Percentiles rank a stretch among this genome's conserved stretches.
Conservation (phyloP, 306 rosid genomes). For the Boehmeria nivea region DNA sequence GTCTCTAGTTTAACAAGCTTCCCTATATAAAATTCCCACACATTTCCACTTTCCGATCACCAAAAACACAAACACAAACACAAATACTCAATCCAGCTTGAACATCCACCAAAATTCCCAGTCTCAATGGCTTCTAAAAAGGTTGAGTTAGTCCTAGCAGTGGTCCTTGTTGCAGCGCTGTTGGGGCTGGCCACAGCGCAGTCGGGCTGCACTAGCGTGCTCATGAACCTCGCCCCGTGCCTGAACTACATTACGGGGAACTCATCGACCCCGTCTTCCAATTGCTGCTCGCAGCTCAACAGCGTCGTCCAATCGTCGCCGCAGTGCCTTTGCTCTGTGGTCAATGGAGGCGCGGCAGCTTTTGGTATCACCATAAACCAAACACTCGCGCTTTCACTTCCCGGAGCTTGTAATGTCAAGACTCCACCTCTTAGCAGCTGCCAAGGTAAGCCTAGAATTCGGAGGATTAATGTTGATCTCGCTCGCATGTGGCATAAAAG, state of each 20-base stretch:
- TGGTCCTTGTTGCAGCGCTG: constrained; percentile 27
- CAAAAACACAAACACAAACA: background rate
- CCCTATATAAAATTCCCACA: constrained; percentile 14
- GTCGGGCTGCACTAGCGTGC: constrained; percentile 42
- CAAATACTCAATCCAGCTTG: background rate
- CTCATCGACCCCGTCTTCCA: constrained; percentile 51
- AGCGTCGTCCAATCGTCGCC: constrained; percentile 61
- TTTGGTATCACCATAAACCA: constrained; percentile 51
- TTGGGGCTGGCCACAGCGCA: constrained; percentile 43
- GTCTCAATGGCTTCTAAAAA: constrained; percentile 20
- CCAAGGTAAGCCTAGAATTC: constrained; percentile 25
- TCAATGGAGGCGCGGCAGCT: constrained; percentile 48
- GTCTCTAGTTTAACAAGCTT: constrained; percentile 2
- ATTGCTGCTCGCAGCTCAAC: constrained; percentile 67
- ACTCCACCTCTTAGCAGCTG: constrained; percentile 64
- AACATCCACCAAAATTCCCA: background rate
- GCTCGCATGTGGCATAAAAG: no score
- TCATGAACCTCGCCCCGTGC: constrained; percentile 48
- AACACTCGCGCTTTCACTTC: constrained; percentile 61
- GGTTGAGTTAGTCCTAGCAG: constrained; percentile 18
- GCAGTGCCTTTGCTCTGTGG: constrained; percentile 56
- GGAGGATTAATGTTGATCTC: no score
- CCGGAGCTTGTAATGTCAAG: constrained; percentile 50
- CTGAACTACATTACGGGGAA: constrained; percentile 55
- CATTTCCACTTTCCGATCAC: background rate